These are phyloP conservation scores for Saccharomyces eubayanus DNA, from an alignment of 805 yeast genomes.

Conservation along the genomic window DNA sequence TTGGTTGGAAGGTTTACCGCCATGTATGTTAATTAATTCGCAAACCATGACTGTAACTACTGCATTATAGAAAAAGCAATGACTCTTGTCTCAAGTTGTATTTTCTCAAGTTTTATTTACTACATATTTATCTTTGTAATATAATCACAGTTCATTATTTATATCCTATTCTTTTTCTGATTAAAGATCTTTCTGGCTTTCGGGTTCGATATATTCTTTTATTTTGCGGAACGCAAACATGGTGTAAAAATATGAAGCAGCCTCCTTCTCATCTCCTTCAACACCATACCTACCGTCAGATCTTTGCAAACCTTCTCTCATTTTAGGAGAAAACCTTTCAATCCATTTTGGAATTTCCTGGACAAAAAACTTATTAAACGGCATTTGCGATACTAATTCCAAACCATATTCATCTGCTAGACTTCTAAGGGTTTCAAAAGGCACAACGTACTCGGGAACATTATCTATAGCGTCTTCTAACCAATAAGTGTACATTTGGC, in stretches of 20 bases:
- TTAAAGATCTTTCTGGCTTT: neutral
- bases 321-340: slow-evolving; percentile 47
- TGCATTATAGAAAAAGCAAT: slow-evolving; percentile 45
- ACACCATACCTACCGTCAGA: slow-evolving; percentile 78
- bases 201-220: slow-evolving; percentile 21
- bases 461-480: slow-evolving; percentile 90
- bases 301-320: slow-evolving; percentile 62
- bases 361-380: slow-evolving; percentile 74
- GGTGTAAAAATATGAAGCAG: slow-evolving; percentile 74
- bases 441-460: slow-evolving; percentile 95
- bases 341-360: slow-evolving; percentile 68
- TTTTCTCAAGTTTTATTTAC: neutral
- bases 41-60: slow-evolving; percentile 96
- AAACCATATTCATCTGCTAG: slow-evolving; percentile 79
- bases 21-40: slow-evolving; percentile 73
- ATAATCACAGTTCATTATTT: neutral
- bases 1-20: slow-evolving; percentile 80
- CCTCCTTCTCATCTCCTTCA: slow-evolving; percentile 83
- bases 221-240: slow-evolving; percentile 75
- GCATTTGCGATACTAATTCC: slow-evolving; percentile 60
- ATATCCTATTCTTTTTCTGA: neutral
- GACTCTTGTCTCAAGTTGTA: slow-evolving; percentile 4
- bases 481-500: slow-evolving; percentile 74
- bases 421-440: slow-evolving; percentile 78
- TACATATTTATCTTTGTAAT: neutral